A percentile compares a stretch with the other conserved stretches of the same genome.
These are phyloP conservation scores for Trametes sp. DNA, from an alignment of 1,284 basidiomycete genomes.

Conservation along the genomic window DNA sequence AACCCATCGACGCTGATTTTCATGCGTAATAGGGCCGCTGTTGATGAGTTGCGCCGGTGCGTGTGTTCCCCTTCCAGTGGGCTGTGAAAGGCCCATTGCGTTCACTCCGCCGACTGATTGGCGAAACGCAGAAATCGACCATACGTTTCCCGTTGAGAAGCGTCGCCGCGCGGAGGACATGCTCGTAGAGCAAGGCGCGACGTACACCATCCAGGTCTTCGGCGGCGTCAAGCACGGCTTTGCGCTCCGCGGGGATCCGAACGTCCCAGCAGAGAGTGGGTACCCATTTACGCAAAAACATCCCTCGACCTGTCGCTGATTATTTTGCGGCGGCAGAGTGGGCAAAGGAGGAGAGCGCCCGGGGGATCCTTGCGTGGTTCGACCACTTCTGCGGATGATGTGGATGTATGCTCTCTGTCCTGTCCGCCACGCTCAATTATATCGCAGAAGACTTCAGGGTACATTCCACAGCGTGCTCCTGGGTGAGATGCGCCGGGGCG, in stretches of 20 bases:
- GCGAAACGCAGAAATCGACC: constrained; percentile 48
- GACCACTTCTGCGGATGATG: constrained; percentile 12
- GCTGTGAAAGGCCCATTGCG: background rate
- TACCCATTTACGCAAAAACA: no score
- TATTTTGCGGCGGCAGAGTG: constrained; percentile 51
- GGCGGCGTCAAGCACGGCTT: constrained; percentile 57
- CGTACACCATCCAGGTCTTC: constrained; percentile 59
- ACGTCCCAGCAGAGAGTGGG: constrained; percentile 51
- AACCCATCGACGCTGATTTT: background rate
- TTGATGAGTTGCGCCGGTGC: constrained; percentile 26
- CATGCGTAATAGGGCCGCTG: constrained; percentile 17
- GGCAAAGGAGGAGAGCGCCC: constrained; percentile 64
- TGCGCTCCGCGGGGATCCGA: constrained; percentile 50
- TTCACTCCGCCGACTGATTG: background rate
- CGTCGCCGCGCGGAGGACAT: constrained; percentile 57
- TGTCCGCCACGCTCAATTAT: no score
- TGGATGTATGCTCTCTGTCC: no score
- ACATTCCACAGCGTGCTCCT: no score
- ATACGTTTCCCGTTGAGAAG: constrained; percentile 51
- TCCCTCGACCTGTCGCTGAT: no score
- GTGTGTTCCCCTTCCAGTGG: background rate
- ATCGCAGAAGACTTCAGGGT: no score
- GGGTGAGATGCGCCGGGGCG: no score
- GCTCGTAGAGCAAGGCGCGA: constrained; percentile 50
- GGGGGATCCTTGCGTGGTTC: constrained; percentile 44